Evolutionary conservation across 2,329 filamentous ascomycete species (phyloP).

Genomic region (Byssothecium circinans): DNA sequence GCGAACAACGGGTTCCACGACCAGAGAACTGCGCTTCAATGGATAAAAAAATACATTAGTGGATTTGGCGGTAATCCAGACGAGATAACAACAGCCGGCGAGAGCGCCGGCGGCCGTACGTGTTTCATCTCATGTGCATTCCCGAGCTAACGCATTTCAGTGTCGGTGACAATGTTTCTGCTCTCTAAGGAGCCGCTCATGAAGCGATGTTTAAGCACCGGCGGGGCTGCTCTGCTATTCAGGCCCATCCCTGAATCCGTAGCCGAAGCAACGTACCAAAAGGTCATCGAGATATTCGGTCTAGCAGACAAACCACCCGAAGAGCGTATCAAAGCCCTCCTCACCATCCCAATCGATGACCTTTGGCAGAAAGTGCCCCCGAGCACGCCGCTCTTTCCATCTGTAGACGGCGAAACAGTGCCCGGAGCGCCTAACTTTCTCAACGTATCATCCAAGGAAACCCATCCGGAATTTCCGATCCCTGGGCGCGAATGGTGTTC

Average conservation of each 20-base stretch:
- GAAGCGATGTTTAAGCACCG: slow-evolving; percentile 48
- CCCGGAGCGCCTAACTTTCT: slow-evolving; percentile 31
- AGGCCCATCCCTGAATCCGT: slow-evolving; percentile 42
- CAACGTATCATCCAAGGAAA: slow-evolving; percentile 24
- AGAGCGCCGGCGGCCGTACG: slow-evolving; percentile 53
- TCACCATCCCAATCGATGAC: slow-evolving; percentile 46
- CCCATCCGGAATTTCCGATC: slow-evolving; percentile 29
- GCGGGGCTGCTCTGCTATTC: slow-evolving; percentile 43
- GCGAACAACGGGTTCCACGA: slow-evolving; percentile 40
- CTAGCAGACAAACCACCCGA: slow-evolving; percentile 41
- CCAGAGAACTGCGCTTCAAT: slow-evolving; percentile 41
- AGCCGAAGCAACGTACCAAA: slow-evolving; percentile 48
- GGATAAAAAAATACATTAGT: slow-evolving; percentile 41
- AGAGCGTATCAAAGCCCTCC: slow-evolving; percentile 48
- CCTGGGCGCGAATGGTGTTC: slow-evolving; percentile 51
- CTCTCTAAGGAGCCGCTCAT: slow-evolving; percentile 35
- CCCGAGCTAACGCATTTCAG: slow-evolving; percentile 13
- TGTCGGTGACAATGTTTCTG: slow-evolving; percentile 32
- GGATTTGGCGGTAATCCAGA: slow-evolving; percentile 45
- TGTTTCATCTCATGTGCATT: not conserved
- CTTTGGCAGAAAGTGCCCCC: slow-evolving; percentile 47
- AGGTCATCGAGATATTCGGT: slow-evolving; percentile 45
- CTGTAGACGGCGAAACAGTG: slow-evolving; percentile 50
- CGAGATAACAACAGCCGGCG: slow-evolving; percentile 48
- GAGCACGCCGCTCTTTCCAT: slow-evolving; percentile 39